Evolutionary conservation across 371 early-diverging fungal genomes (phyloP), one percentile per base, ranked within the genome.

Genomic region (Circinella umbellata): DNA sequence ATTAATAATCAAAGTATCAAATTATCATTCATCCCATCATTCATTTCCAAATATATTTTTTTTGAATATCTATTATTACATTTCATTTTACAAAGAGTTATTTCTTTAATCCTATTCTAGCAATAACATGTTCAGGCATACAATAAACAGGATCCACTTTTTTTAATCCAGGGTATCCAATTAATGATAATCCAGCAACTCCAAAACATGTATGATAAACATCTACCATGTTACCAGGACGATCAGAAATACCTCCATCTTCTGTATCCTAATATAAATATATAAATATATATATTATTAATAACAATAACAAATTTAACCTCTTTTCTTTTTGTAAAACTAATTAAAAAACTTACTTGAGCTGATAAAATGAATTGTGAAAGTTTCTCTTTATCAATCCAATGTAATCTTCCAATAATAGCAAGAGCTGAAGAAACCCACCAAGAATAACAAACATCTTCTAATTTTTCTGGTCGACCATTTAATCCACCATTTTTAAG

Each of bases 371-470:
- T 97, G 80, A 98, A 99, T 9, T 71, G 73, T 0, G 79, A 81
- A 48, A 99, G 81, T 60, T 89, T 90, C 4, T 91, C 86, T 36
- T 85, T 78, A 70, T 98, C 90, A 65, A 99, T 95, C 97, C 97
- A 97, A 74, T 95, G 88, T 4, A 90, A 61, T 9, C 91, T 86
- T 7, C 88, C 93, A 49, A 99, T 67, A 27, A 97, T 96, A n/a
- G 92, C 80, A 3, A 99, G 82, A 11, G 96, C 86, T 8, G 98
- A 95, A 61, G 97, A 84, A 0, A 95, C 98, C 99, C 99, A 99
- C 97, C 98, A 99, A 18, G 99, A 98, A 78, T 99, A 99, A 78
- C 99, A 99, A 79, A 86, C 97, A 80, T 99, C 99, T 76, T 95
- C 97, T 36, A 97, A 83, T 81, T 99, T 99, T 78, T 99, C 95